Evolutionary conservation across 805 yeast genomes (phyloP).

Genomic region (Schizosaccharomyces octosporus): DNA sequence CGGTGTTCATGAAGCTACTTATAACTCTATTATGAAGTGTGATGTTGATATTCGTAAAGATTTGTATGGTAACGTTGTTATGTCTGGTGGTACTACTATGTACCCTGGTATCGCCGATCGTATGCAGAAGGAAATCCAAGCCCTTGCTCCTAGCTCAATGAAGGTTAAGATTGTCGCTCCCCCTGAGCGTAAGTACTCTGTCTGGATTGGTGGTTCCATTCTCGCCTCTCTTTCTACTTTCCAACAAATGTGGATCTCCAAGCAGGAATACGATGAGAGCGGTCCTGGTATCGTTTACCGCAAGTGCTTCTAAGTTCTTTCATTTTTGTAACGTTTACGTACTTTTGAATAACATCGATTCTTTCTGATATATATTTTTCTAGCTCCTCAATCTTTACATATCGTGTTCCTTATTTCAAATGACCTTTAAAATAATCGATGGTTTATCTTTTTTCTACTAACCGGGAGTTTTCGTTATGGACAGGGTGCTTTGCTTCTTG

Average conservation of each 20-base stretch:
- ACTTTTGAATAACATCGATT: not conserved
- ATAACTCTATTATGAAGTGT: slow-evolving; percentile 90
- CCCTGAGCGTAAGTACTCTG: slow-evolving; percentile 90
- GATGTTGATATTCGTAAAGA: slow-evolving; percentile 98
- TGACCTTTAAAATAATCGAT: too few species aligned
- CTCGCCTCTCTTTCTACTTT: slow-evolving; percentile 95
- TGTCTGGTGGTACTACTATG: slow-evolving; percentile 99
- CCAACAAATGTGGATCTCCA: slow-evolving; percentile 99
- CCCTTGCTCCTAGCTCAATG: slow-evolving; percentile 98
- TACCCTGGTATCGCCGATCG: slow-evolving; percentile 99
- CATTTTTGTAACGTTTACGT: not conserved
- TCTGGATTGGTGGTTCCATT: slow-evolving; percentile 99
- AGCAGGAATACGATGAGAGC: slow-evolving; percentile 99
- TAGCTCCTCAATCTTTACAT: not conserved
- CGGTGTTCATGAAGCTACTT: slow-evolving; percentile 96
- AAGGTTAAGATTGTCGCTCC: slow-evolving; percentile 98
- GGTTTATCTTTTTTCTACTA: too few species aligned
- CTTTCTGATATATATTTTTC: not conserved
- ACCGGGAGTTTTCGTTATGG: too few species aligned
- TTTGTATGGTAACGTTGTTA: slow-evolving; percentile 94
- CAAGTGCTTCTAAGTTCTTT: slow-evolving; percentile 46
- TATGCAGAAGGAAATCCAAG: slow-evolving; percentile 98
- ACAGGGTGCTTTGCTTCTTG: too few species aligned
- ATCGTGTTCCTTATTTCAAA: too few species aligned
- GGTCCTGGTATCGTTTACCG: slow-evolving; percentile 98